Evolutionary conservation across 2,329 filamentous ascomycete species (phyloP).

Genomic region (Thielaviopsis musarum): DNA sequence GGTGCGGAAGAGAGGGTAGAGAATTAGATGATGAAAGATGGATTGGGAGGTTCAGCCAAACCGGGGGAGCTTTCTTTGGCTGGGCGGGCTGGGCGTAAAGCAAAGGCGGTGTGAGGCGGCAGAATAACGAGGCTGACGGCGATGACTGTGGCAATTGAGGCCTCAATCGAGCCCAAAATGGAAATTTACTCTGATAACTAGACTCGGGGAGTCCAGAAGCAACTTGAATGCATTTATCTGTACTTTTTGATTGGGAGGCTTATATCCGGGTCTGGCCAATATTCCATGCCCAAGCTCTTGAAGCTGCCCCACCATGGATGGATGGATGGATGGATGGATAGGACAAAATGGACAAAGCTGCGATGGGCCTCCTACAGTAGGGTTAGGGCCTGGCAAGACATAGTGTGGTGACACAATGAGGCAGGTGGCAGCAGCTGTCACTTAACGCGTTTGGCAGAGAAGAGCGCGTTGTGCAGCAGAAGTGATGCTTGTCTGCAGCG

Average conservation of each 20-base stretch:
- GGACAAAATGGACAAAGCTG: not conserved
- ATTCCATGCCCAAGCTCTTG: not conserved
- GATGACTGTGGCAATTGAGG: not conserved
- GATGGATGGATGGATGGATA: not conserved
- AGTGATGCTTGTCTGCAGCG: not conserved
- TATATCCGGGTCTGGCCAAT: too few species aligned
- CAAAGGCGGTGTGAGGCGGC: constrained; percentile 6
- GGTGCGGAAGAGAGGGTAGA: not conserved
- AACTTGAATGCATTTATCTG: too few species aligned
- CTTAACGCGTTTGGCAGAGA: not conserved
- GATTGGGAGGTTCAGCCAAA: not conserved
- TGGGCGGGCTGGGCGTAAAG: not conserved
- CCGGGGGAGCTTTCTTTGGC: not conserved
- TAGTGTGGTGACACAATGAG: not conserved
- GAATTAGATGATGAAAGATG: not conserved
- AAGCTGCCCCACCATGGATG: not conserved
- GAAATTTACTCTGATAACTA: not conserved
- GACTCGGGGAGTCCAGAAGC: not conserved
- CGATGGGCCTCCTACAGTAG: not conserved
- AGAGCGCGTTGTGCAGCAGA: not conserved
- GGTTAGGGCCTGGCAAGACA: not conserved
- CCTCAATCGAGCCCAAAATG: not conserved
- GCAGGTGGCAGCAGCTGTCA: not conserved
- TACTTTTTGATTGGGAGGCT: too few species aligned
- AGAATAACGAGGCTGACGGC: constrained; percentile 4